Percentiles rank a stretch among this genome's conserved stretches.
Evolutionary conservation across 176 grass and related monocot species (phyloP).

Genomic region (Pharus latifolius): DNA sequence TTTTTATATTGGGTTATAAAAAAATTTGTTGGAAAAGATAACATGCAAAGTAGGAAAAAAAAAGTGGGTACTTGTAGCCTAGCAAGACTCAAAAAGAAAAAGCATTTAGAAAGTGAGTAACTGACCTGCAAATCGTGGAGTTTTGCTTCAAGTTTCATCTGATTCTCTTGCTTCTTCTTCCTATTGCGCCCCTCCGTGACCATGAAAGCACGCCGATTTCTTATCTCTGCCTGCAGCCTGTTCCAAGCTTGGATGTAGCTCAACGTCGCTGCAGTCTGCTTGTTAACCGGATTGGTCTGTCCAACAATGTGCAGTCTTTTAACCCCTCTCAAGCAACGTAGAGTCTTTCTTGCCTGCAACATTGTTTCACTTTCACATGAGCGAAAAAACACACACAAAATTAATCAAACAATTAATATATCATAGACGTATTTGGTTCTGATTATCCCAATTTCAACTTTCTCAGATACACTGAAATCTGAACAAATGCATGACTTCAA

Average conservation of each 20-base stretch:
- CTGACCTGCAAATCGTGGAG: slow-evolving; percentile 86
- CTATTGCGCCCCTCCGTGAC: slow-evolving; percentile 78
- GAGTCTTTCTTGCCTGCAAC: slow-evolving; percentile 69
- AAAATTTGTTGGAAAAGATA: too few species aligned
- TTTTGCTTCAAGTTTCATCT: slow-evolving; percentile 79
- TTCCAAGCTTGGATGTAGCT: slow-evolving; percentile 79
- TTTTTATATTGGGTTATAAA: too few species aligned
- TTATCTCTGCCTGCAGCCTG: slow-evolving; percentile 75
- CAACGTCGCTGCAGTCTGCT: slow-evolving; percentile 67
- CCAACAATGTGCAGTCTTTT: slow-evolving; percentile 50
- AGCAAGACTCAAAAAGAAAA: too few species aligned
- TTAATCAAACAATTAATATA: too few species aligned
- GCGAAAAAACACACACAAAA: too few species aligned
- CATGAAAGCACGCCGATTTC: slow-evolving; percentile 72
- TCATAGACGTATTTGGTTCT: too few species aligned
- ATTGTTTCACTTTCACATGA: not conserved
- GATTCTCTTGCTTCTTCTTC: slow-evolving; percentile 88
- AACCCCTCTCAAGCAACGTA: slow-evolving; percentile 56
- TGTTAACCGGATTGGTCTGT: slow-evolving; percentile 51
- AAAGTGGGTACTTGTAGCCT: too few species aligned
- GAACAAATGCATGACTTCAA: too few species aligned
- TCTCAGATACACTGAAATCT: too few species aligned
- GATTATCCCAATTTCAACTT: too few species aligned
- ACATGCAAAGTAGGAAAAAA: too few species aligned
- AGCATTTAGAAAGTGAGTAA: not conserved